Evolutionary conservation across 2,329 filamentous ascomycete genomes (phyloP).

Genomic region (Fusarium illudens): DNA sequence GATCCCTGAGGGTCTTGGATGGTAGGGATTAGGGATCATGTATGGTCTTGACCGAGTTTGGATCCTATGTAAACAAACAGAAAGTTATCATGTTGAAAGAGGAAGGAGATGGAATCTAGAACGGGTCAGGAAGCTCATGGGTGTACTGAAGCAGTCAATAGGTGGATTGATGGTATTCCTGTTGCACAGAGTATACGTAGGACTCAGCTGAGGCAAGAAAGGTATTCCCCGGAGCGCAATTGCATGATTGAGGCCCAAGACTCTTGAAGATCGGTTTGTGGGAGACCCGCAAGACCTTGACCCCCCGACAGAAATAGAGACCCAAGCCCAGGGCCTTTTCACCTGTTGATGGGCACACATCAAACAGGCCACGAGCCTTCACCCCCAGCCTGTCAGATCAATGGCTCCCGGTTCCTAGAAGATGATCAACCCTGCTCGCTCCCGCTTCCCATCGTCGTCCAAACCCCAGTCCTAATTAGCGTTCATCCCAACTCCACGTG

Average conservation of each 20-base stretch:
- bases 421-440: conserved; percentile 10
- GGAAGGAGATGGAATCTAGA: not conserved
- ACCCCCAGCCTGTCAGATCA: not conserved
- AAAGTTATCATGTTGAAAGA: not conserved
- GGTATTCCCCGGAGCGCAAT: not conserved
- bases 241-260: not conserved
- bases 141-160: not conserved
- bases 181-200: not conserved
- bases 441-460: not conserved
- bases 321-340: not conserved
- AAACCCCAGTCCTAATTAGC: not conserved
- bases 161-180: not conserved
- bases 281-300: not conserved
- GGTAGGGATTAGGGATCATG: not conserved
- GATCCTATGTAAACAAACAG: not conserved
- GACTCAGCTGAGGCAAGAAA: not conserved
- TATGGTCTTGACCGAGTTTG: not conserved
- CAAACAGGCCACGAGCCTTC: not conserved
- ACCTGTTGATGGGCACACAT: not conserved
- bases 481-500: conserved; percentile 19
- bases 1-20: conserved; percentile 2
- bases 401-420: not conserved
- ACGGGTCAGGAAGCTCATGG: not conserved
- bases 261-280: not conserved
- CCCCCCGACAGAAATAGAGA: not conserved